phyloP scores from a whole-genome alignment of 2,329 filamentous ascomycete genomes.

The Xylariaceae sp. region DNA sequence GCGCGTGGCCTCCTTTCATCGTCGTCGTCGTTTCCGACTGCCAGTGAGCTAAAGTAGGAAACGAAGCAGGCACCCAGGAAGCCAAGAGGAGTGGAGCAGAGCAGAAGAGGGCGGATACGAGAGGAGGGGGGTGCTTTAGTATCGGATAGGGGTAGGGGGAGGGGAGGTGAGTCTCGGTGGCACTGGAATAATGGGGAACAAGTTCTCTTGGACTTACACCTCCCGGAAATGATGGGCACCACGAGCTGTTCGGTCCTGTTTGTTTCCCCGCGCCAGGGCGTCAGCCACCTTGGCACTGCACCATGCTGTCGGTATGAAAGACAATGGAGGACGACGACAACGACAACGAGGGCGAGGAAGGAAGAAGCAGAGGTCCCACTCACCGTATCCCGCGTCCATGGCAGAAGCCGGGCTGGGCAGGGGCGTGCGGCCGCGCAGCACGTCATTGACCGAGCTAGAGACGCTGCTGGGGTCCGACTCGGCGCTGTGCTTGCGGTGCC shows the following conservation, averaged over 20 bases:
- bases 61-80: too few relatives aligned
- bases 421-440: conserved; percentile 30
- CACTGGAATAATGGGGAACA: too few relatives aligned
- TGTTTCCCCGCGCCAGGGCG: background rate
- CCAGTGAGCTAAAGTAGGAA: too few relatives aligned
- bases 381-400: too few relatives aligned
- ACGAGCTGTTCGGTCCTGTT: background rate
- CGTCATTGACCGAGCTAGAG: conserved; percentile 34
- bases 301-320: background rate
- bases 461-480: conserved; percentile 32
- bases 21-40: too few relatives aligned
- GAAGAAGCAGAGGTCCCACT: too few relatives aligned
- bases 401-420: conserved; percentile 7
- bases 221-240: conserved; percentile 17
- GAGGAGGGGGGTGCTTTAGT: too few relatives aligned
- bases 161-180: too few relatives aligned
- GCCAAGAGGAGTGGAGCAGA: too few relatives aligned
- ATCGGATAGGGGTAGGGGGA: too few relatives aligned
- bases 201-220: conserved; percentile 29
- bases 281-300: background rate
- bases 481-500: conserved; percentile 31
- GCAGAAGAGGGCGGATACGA: too few relatives aligned
- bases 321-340: conserved; percentile 2
- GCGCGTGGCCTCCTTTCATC: conserved; percentile 39
- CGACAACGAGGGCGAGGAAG: too few relatives aligned